These are phyloP conservation scores for Fraxinus latifolia DNA, from an alignment of 305 asterid genomes.

Conservation along the genomic window DNA sequence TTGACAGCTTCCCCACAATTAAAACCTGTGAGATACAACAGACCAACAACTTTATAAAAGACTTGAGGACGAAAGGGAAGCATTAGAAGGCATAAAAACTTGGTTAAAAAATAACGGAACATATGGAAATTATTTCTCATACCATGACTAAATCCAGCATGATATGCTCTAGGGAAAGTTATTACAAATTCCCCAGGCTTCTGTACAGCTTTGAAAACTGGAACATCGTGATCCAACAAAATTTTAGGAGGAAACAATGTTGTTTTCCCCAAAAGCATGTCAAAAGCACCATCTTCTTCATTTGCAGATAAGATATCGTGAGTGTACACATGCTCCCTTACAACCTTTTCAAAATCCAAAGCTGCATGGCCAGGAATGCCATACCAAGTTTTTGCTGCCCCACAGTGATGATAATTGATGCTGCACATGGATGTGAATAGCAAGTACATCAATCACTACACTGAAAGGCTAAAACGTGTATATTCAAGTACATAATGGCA, in stretches of 20 bases:
- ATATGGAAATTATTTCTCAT: slow-evolving; percentile 14
- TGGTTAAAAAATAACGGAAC: neutral
- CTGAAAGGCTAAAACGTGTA: neutral
- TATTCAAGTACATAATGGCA: neutral
- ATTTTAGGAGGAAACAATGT: slow-evolving; percentile 90
- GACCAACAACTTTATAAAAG: neutral
- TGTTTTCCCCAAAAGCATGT: slow-evolving; percentile 87
- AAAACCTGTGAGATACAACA: slow-evolving; percentile 53
- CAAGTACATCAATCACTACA: slow-evolving; percentile 2
- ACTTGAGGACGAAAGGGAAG: neutral
- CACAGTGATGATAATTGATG: slow-evolving; percentile 95
- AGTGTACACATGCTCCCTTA: slow-evolving; percentile 72
- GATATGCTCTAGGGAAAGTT: slow-evolving; percentile 95
- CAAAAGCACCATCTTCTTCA: slow-evolving; percentile 95
- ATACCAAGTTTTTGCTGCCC: slow-evolving; percentile 98
- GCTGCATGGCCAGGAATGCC: slow-evolving; percentile 96
- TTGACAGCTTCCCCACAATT: slow-evolving; percentile 97
- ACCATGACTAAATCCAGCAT: slow-evolving; percentile 99
- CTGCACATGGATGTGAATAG: slow-evolving; percentile 35
- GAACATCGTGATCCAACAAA: slow-evolving; percentile 69
- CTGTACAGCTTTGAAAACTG: slow-evolving; percentile 92
- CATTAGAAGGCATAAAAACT: slow-evolving; percentile 2
- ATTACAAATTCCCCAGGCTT: slow-evolving; percentile 89
- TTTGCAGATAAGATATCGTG: slow-evolving; percentile 66
- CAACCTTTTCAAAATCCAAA: slow-evolving; percentile 77